A percentile compares a stretch with the other conserved stretches of the same genome.
phyloP scores from a whole-genome alignment of 352 stramenopile genomes.

The Phytophthora kernoviae region DNA sequence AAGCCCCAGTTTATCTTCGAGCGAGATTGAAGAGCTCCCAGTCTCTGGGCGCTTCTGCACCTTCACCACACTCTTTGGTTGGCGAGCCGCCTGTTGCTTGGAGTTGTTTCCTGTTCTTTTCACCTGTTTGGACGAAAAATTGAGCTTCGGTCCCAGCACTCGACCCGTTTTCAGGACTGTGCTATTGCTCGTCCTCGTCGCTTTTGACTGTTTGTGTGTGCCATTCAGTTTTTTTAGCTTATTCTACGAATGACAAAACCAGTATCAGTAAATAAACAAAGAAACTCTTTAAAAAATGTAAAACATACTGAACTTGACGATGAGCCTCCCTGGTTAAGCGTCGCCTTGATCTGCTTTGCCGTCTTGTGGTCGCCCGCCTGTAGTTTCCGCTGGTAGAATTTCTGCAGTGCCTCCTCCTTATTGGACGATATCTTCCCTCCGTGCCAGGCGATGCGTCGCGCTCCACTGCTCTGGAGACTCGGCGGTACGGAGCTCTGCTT shows the following conservation, averaged over 20 bases:
- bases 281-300: not conserved
- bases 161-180: constrained; percentile 68
- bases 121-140: constrained; percentile 8
- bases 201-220: constrained; percentile 41
- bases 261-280: not conserved
- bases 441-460: constrained; percentile 69
- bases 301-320: constrained; percentile 7
- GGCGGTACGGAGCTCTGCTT: constrained; percentile 53
- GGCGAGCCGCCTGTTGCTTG: constrained; percentile 35
- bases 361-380: constrained; percentile 46
- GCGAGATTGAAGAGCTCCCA: constrained; percentile 31
- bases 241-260: constrained; percentile 17
- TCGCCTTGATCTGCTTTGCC: constrained; percentile 49
- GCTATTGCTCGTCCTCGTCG: constrained; percentile 47
- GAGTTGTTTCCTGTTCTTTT: constrained; percentile 21
- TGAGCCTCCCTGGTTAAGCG: constrained; percentile 45
- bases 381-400: constrained; percentile 85
- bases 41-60: constrained; percentile 23
- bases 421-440: constrained; percentile 85
- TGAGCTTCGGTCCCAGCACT: constrained; percentile 58
- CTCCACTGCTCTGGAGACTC: constrained; percentile 18
- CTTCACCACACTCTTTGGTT: constrained; percentile 31
- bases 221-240: constrained; percentile 56
- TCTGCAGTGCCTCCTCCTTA: constrained; percentile 85
- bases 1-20: constrained; percentile 71